Conservation (phyloP, 306 rosid genomes). For the Clitoria ternatea region DNA sequence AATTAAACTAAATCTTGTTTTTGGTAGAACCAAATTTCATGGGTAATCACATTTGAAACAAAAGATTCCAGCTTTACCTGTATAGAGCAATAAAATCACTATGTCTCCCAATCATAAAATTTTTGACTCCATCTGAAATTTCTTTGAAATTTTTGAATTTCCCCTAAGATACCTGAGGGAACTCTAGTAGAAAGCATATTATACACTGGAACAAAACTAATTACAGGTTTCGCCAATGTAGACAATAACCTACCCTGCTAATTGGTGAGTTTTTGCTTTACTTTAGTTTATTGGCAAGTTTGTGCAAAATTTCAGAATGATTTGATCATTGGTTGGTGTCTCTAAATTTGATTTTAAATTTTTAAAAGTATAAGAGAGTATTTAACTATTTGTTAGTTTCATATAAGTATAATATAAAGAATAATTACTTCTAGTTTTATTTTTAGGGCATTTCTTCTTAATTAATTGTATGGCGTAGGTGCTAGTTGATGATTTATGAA, state of each 20-base stretch:
- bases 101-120: background rate
- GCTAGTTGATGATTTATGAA: slow-evolving; percentile 5
- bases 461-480: background rate
- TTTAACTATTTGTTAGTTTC: background rate
- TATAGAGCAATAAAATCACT: background rate
- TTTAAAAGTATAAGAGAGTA: slow-evolving; percentile 9
- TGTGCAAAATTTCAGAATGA: too few species aligned
- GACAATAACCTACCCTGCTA: too few species aligned
- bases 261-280: too few species aligned
- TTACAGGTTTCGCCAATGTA: too few species aligned
- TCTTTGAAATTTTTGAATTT: too few species aligned
- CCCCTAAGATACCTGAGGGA: too few species aligned
- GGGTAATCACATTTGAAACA: background rate
- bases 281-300: too few species aligned
- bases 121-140: too few species aligned
- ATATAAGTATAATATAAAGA: slow-evolving; percentile 3
- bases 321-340: background rate
- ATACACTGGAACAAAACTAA: too few species aligned
- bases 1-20: background rate
- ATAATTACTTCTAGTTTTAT: slow-evolving; percentile 1
- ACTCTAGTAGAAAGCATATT: too few species aligned
- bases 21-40: background rate
- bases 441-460: background rate
- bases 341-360: background rate
- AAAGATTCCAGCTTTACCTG: background rate